A percentile compares a stretch with the other conserved stretches of the same genome.
phyloP scores from a whole-genome alignment of 208 protist species.

The Crithidia sp. region DNA sequence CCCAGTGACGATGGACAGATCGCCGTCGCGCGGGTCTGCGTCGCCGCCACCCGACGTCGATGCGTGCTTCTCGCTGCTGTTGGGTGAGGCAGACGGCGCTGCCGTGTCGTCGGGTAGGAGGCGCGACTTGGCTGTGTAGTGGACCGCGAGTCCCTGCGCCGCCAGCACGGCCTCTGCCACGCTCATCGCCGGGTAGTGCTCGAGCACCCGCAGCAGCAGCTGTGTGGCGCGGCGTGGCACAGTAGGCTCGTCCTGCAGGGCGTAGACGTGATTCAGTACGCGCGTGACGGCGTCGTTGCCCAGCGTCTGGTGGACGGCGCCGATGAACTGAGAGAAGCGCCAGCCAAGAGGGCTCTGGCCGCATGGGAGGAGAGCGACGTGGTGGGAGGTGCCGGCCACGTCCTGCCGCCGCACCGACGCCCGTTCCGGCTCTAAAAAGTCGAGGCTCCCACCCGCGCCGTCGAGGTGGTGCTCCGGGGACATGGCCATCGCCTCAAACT shows the following conservation, averaged over 20 bases:
- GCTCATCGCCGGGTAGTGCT: conserved; percentile 59
- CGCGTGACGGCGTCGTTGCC: conserved; percentile 26
- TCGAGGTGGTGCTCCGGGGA: conserved; percentile 19
- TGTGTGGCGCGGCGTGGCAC: conserved; percentile 43
- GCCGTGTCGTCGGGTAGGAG: conserved; percentile 15
- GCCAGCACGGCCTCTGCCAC: conserved; percentile 80
- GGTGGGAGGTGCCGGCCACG: conserved; percentile 74
- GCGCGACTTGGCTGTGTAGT: conserved; percentile 66
- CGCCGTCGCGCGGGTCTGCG: not conserved
- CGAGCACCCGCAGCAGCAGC: conserved; percentile 55
- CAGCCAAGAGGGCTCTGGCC: conserved; percentile 83
- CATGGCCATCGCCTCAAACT: conserved; percentile 67
- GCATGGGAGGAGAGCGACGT: conserved; percentile 53
- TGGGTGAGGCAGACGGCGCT: not conserved
- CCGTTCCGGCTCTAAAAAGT: conserved; percentile 56
- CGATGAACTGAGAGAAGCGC: conserved; percentile 88
- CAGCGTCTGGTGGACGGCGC: conserved; percentile 59
- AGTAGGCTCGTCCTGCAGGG: conserved; percentile 26
- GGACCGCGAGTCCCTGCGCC: conserved; percentile 70
- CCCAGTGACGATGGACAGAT: conserved; percentile 25
- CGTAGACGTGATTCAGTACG: conserved; percentile 55
- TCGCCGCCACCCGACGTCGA: not conserved
- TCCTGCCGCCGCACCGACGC: conserved; percentile 43
- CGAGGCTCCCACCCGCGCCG: conserved; percentile 12
- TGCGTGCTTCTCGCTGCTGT: not conserved